Evolutionary conservation across 1,284 basidiomycete genomes (phyloP).

Genomic region (Rhodofomes roseus): DNA sequence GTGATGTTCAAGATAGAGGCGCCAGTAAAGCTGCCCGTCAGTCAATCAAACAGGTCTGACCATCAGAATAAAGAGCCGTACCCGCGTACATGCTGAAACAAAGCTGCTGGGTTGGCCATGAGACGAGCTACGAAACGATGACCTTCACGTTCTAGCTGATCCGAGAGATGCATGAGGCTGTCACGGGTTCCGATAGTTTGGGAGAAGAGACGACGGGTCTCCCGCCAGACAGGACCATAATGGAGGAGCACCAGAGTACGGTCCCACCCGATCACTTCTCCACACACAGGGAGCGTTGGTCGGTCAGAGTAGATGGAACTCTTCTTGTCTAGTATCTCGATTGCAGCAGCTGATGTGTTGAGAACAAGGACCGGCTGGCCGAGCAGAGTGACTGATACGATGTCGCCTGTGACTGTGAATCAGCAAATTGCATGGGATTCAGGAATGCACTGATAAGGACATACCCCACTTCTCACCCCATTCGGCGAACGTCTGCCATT

Average conservation of each 20-base stretch:
- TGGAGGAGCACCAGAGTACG: conserved; percentile 55
- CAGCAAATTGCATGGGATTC: background rate
- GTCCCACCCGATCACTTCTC: conserved; percentile 66
- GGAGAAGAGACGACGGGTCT: conserved; percentile 43
- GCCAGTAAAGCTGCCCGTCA: conserved; percentile 24
- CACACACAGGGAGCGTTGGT: conserved; percentile 36
- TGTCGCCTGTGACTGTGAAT: conserved; percentile 16
- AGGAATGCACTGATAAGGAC: background rate
- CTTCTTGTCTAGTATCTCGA: conserved; percentile 66
- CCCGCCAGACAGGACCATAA: conserved; percentile 59
- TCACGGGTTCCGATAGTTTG: conserved; percentile 25
- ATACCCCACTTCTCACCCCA: conserved; percentile 27
- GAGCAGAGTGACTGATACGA: conserved; percentile 39
- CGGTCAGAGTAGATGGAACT: conserved; percentile 65
- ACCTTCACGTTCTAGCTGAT: conserved; percentile 23
- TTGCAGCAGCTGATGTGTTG: conserved; percentile 48
- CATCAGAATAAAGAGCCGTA: background rate
- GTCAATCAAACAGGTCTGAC: conserved; percentile 4
- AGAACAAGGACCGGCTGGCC: conserved; percentile 59
- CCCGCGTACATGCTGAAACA: conserved; percentile 23
- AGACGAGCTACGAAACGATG: conserved; percentile 19
- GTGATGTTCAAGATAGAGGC: conserved; percentile 30
- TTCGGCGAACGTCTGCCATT: conserved; percentile 26
- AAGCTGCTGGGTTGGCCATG: conserved; percentile 16
- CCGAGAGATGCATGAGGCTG: conserved; percentile 21